phyloP scores from a whole-genome alignment of 192 early-diverging fungal genomes.

The Mortierella hygrophila region DNA sequence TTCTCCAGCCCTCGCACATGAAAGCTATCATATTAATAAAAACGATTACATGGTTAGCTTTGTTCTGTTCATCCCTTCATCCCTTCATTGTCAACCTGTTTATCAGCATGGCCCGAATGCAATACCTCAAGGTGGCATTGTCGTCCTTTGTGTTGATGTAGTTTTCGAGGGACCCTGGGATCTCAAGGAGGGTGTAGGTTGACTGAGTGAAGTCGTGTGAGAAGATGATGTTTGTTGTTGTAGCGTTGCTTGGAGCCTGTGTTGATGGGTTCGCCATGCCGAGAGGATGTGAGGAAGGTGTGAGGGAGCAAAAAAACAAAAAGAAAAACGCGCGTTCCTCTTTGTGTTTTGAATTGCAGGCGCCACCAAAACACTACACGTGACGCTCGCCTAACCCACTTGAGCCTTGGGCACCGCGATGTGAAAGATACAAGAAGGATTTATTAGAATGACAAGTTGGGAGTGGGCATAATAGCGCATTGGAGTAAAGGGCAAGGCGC shows the following conservation, averaged over 20 bases:
- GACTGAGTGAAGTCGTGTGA: conserved; percentile 31
- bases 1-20: conserved; percentile 44
- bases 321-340: not conserved
- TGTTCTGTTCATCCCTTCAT: no score
- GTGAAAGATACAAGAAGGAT: not conserved
- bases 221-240: conserved; percentile 47
- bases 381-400: not conserved
- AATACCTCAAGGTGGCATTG: conserved; percentile 19
- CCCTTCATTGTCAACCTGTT: not conserved
- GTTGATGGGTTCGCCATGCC: conserved; percentile 52
- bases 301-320: not conserved
- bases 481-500: not conserved
- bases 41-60: not conserved
- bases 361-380: not conserved
- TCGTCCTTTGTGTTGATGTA: conserved; percentile 12
- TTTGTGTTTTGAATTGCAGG: not conserved
- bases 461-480: conserved; percentile 6
- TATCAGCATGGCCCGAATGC: no score
- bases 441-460: not conserved
- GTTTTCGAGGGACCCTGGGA: conserved; percentile 31
- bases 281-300: not conserved
- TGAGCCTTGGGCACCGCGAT: not conserved
- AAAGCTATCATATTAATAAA: conserved; percentile 14
- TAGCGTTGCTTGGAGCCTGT: conserved; percentile 46
- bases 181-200: conserved; percentile 37